These are phyloP conservation scores for Rhytidhysteron rufulum DNA, from an alignment of 2,329 filamentous ascomycete species.

Conservation along the genomic window DNA sequence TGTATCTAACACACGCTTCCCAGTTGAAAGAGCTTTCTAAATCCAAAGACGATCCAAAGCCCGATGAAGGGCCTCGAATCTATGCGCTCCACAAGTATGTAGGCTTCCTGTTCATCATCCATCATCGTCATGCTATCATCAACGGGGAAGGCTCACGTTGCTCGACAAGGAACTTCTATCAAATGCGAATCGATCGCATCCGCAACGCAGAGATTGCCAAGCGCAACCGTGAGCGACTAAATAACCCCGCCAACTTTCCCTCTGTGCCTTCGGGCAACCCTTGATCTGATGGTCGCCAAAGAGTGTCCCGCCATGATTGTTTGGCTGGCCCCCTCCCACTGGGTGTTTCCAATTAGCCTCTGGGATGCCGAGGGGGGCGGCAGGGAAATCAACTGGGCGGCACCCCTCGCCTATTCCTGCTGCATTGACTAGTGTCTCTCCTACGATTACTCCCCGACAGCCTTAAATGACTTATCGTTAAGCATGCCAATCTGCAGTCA, in stretches of 20 bases:
- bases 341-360: not conserved
- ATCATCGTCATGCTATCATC: conserved; percentile 1
- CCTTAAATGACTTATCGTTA: conserved; percentile 14
- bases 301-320: not conserved
- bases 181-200: conserved; percentile 76
- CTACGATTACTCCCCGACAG: conserved; percentile 19
- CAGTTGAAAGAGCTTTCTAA: conserved; percentile 49
- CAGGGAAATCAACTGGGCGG: not conserved
- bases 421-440: conserved; percentile 10
- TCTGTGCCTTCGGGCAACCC: conserved; percentile 66
- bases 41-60: conserved; percentile 39
- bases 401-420: not conserved
- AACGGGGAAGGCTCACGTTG: conserved; percentile 1
- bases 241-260: conserved; percentile 76
- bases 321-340: not conserved
- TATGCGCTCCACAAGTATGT: conserved; percentile 78
- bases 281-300: conserved; percentile 5
- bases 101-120: not conserved
- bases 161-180: conserved; percentile 68
- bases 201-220: conserved; percentile 74
- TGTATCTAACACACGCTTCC: conserved; percentile 3
- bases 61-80: conserved; percentile 69
- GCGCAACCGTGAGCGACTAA: conserved; percentile 74
- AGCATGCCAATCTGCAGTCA: conserved; percentile 25
- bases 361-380: conserved; percentile 7